Base-by-base conservation (phyloP, 2,329 filamentous ascomycete genomes). In the Diaporthe batatas region DNA sequence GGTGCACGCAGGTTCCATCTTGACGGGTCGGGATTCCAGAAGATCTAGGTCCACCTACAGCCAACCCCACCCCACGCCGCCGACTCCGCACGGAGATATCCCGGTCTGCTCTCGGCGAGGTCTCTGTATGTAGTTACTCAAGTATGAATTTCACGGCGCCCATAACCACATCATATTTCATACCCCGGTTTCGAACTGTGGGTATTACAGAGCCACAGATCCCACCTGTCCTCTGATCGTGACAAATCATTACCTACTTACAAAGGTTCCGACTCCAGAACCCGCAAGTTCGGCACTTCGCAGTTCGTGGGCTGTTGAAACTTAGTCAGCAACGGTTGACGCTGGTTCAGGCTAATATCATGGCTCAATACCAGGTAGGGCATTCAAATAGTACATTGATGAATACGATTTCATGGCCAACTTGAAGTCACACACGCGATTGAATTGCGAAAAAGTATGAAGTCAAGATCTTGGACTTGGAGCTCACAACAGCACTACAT, bases 51-150 rank as follows among this genome's bases (percentile, higher is more conserved):
- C 47, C 62, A 39, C 62, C 53, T 67, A 21, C n/a, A 53, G 8
- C 1, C 32, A 53, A 39, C 44, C 32, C 62, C 62, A 39, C 29
- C 62, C n/a, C 47, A n/a, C 44, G 29, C 29, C 44, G 44, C 62
- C 62, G 62, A 65, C 62, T 67, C 47, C 62, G 62, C 62, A 53
- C 62, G 62, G 62, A 67, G 62, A 67, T 67, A 67, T 67, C 62
- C 62, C 62, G 62, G 62, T 49, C 62, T 53, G 47, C 47, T 49
- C 47, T 67, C 62, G 62, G 62, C 32, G 32, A 67, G 62, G 44
- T 36, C 34, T 42, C 39, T 42, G 10, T 42, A 6, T 42, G 10
- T 42, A 6, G 39, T 42, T 42, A 36, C 34, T 8, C 5, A 29
- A 29, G 34, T 36, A 42, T 42, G 39, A 42, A 42, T 14, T 42